phyloP scores from a whole-genome alignment of 2,329 filamentous ascomycete species.

The Pseudogymnoascus sp. region DNA sequence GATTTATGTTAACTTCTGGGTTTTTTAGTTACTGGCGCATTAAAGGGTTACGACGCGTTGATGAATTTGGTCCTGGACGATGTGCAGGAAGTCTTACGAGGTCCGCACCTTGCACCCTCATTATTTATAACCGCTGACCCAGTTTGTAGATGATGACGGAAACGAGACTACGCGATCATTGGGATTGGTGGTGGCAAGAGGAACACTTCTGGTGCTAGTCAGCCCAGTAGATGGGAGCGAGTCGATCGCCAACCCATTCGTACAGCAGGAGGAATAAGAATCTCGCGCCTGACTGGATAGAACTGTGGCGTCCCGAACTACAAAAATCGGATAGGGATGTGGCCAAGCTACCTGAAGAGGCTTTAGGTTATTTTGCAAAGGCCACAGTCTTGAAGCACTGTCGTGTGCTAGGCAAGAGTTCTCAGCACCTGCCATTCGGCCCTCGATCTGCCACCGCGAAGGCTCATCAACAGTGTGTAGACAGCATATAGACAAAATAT shows the following conservation, averaged over 20 bases:
- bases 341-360: constrained; percentile 3
- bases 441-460: neutral
- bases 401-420: constrained; percentile 7
- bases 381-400: constrained; percentile 4
- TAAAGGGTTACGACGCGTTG: constrained; percentile 94
- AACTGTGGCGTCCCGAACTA: neutral
- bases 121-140: constrained; percentile 1
- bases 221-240: constrained; percentile 92
- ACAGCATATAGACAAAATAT: constrained; percentile 3
- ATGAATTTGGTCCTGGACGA: constrained; percentile 98
- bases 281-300: neutral
- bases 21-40: constrained; percentile 66
- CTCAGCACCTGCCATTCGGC: neutral
- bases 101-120: constrained; percentile 39
- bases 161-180: constrained; percentile 66
- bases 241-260: constrained; percentile 90
- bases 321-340: neutral
- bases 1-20: constrained; percentile 8
- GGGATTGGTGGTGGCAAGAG: constrained; percentile 76
- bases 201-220: constrained; percentile 86
- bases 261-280: constrained; percentile 61
- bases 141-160: constrained; percentile 72
- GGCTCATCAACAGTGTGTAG: neutral
- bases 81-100: constrained; percentile 81
- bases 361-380: neutral